Evolutionary conservation across 345 rosid genomes (phyloP).

Genomic region (Alliaria petiolata): DNA sequence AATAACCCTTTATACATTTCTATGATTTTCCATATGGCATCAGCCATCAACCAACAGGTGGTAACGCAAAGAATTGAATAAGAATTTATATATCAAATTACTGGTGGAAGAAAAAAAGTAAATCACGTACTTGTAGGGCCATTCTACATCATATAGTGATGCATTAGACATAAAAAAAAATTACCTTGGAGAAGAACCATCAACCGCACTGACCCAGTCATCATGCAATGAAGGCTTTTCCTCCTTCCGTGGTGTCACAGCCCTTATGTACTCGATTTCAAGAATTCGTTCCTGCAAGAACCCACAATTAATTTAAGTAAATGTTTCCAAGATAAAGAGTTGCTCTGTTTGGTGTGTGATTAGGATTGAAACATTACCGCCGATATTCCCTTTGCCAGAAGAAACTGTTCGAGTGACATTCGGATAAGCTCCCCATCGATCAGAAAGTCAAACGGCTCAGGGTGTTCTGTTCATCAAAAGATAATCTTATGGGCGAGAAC

Average conservation of each 20-base stretch:
- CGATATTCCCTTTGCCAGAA: constrained; percentile 77
- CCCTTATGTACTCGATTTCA: constrained; percentile 91
- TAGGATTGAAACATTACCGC: constrained; percentile 51
- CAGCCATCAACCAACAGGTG: not conserved
- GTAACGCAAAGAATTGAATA: not conserved
- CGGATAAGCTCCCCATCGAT: constrained; percentile 92
- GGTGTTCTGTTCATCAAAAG: constrained; percentile 42
- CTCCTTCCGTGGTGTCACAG: constrained; percentile 77
- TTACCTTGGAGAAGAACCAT: constrained; percentile 72
- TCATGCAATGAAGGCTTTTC: constrained; percentile 82
- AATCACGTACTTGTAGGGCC: not conserved
- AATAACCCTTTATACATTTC: not conserved
- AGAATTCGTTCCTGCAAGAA: constrained; percentile 68
- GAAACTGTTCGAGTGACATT: constrained; percentile 83
- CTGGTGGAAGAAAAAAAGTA: not conserved
- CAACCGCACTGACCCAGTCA: constrained; percentile 96
- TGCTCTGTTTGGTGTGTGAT: not conserved
- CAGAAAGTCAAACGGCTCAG: constrained; percentile 88
- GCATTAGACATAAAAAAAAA: constrained; percentile 1
- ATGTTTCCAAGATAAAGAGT: not conserved
- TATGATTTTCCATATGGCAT: not conserved
- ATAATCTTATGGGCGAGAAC: not conserved
- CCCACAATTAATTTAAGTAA: not conserved
- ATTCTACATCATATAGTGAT: not conserved
- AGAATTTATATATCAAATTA: not conserved